Evolutionary conservation across 2,329 filamentous ascomycete genomes (phyloP), one percentile per base, ranked within the genome.

Genomic region (Truncatella angustata): DNA sequence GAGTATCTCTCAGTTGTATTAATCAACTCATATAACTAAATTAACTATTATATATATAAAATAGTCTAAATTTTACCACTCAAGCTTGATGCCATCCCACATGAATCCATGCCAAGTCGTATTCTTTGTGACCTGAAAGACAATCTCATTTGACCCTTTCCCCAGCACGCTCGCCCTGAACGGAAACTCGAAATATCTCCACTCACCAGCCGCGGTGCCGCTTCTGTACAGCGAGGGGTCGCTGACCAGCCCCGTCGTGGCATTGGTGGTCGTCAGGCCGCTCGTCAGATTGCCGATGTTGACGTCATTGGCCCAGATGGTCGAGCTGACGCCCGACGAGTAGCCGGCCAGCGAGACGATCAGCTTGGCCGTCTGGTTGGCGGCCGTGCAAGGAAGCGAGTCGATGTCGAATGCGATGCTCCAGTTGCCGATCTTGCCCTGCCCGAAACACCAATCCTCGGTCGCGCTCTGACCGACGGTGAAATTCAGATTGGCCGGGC

Each of bases 381-480:
- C 14, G 4, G 44, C 46, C 5, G 39, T 1, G 14, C 26, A 51
- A 24, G 40, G 40, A 6, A 24, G 28, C 11, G 18, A 36, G 4
- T 40, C 45, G 10, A 61, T 16, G 14, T 58, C 49, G 49, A 73
- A 73, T 7, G 60, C 52, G 20, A 72, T 62, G 6, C 63, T 65
- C 68, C 69, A 72, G 32, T 66, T 71, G 1, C 70, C 70, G 14
- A 59, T 51, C 26, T 63, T 61, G 4, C 71, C 72, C 54, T 78
- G 76, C 0, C 69, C 76, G 50, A 77, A 80, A 54, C 72, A 79
- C 77, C 77, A 80, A 51, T 80, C 75, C 1, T 60, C 56, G 2
- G 65, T 64, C 4, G 61, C 60, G 16, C 64, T 70, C 44, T 58
- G 51, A 3, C 74, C 74, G 11, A 77, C 60, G 0, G 65, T 73